Base-by-base conservation (phyloP, 345 rosid genomes). In the Arabis hirsuta region DNA sequence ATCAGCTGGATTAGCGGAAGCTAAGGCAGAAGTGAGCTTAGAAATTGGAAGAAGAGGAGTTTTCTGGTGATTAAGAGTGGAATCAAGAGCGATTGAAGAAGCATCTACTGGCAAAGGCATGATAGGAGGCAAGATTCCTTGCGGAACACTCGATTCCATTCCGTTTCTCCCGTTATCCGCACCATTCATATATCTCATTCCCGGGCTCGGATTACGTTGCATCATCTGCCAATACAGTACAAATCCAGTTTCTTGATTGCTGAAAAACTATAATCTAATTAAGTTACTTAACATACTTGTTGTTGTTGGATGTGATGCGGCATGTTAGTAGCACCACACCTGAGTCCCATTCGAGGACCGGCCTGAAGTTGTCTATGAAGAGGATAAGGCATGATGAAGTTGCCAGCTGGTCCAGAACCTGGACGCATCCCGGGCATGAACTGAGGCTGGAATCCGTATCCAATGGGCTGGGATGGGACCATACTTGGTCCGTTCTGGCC, bases 1-100 rank as follows among this genome's bases (percentile, higher is more conserved):
- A 2, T 84, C 61, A 60, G 79, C 77, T 1, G 82, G 85, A 31
- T 65, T 62, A 52, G 90, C 88, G 12, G 84, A 80, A 26, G 90
- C 86, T 73, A 88, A 71, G 20, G 84, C 76, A 79, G 88, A 80
- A 48, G 80, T 76, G 14, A 87, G 88, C 48, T 81, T 80, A 12
- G 89, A 81, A 27, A 71, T 53, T 19, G 77, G 77, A 7, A 64
- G 24, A n/a, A 55, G 65, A 20, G 76, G 54, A 72, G 76, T 16
- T 20, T 62, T 72, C 3, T 43, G 62, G 1, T 38, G 54, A 13
- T 13, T 50, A 1, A 42, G 65, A 61, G 65, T 12, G 7, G 36
- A 36, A 12, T 58, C 26, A n/a, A 36, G 26, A 27, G 60, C 1
- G 5, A 77, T 73, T 55, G 86, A 71, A 22, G 85, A 76, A 51